Percentiles rank a stretch among this genome's conserved stretches.
These are phyloP conservation scores for Penstemon davidsonii DNA, from an alignment of 257 asterid species.

Conservation along the genomic window DNA sequence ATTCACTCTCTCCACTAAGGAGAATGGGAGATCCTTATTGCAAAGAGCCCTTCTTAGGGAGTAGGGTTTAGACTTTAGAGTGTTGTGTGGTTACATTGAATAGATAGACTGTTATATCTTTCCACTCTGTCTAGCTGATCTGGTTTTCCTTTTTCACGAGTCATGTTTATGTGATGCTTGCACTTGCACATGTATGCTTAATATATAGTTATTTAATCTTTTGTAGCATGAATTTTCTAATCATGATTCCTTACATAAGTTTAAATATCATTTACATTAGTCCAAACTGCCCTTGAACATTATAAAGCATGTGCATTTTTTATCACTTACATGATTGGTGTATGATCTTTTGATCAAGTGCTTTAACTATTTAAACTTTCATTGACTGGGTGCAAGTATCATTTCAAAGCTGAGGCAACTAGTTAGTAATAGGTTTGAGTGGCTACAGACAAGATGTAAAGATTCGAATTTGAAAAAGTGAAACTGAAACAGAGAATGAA, in stretches of 20 bases:
- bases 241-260: conserved; percentile 9
- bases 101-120: conserved; percentile 2
- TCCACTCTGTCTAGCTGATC: not conserved
- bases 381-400: not conserved
- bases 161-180: too few relatives aligned
- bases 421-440: conserved; percentile 11
- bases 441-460: not conserved
- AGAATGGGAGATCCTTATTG: not conserved
- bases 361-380: conserved; percentile 9
- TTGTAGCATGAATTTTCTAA: conserved; percentile 5
- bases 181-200: too few relatives aligned
- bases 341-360: conserved; percentile 3
- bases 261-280: not conserved
- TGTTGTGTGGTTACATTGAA: not conserved
- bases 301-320: conserved; percentile 11
- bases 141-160: too few relatives aligned
- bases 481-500: not conserved
- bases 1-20: not conserved
- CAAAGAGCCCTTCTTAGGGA: not conserved
- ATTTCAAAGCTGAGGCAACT: not conserved
- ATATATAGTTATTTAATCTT: too few relatives aligned
- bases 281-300: conserved; percentile 10
- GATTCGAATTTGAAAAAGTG: not conserved
- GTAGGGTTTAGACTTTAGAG: not conserved
- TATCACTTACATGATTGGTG: not conserved